Evolutionary conservation across 148 eudicot genomes (phyloP).

Genomic region (Spergularia marina): DNA sequence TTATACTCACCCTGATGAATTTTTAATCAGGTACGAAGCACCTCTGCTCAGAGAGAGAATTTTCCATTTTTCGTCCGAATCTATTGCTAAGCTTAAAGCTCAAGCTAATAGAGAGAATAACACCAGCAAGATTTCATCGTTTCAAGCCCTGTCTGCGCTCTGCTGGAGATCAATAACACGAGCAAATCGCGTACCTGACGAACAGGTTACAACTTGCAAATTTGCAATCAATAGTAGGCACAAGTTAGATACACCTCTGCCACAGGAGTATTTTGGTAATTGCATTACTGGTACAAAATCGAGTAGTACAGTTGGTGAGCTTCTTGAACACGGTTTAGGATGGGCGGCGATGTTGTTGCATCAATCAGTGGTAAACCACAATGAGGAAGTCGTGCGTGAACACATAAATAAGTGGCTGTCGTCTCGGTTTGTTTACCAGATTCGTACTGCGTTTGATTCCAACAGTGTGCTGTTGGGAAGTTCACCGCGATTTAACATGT

Average conservation of each 20-base stretch:
- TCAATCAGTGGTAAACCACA: conserved; percentile 47
- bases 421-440: conserved; percentile 12
- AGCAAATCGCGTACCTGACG: conserved; percentile 32
- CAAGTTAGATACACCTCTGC: conserved; percentile 48
- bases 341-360: conserved; percentile 43
- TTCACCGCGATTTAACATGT: background rate
- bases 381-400: conserved; percentile 17
- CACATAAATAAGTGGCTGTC: conserved; percentile 2
- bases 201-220: conserved; percentile 48
- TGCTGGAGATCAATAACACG: conserved; percentile 64
- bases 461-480: conserved; percentile 42
- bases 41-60: conserved; percentile 48
- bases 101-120: conserved; percentile 40
- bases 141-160: conserved; percentile 64
- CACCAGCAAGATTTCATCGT: conserved; percentile 45
- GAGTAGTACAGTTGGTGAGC: conserved; percentile 30
- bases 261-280: conserved; percentile 64
- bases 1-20: conserved; percentile 33
- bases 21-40: conserved; percentile 20
- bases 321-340: conserved; percentile 43
- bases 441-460: conserved; percentile 13
- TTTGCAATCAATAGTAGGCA: conserved; percentile 60
- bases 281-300: conserved; percentile 37
- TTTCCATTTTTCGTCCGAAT: conserved; percentile 63
- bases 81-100: conserved; percentile 46